Percentiles rank a stretch among this genome's conserved stretches.
Evolutionary conservation across 2,329 filamentous ascomycete species (phyloP).

Genomic region (Pseudogymnoascus verrucosus): DNA sequence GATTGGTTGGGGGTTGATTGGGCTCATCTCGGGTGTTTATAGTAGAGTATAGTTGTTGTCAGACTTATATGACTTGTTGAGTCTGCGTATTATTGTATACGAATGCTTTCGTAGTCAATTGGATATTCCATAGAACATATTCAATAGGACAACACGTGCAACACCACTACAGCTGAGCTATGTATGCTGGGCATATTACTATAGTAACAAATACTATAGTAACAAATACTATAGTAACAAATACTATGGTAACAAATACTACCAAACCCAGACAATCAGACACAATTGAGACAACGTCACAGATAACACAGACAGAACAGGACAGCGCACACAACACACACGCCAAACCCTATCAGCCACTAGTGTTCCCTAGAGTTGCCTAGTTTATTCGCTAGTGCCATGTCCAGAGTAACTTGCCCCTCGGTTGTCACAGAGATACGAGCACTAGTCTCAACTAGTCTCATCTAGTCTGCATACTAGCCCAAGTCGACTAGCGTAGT

Average conservation of each 20-base stretch:
- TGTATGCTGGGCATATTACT: too few relatives aligned
- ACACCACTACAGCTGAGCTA: too few relatives aligned
- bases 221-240: too few relatives aligned
- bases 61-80: neutral
- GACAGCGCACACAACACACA: neutral
- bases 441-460: neutral
- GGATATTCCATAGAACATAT: too few relatives aligned
- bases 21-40: slow-evolving; percentile 1
- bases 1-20: neutral
- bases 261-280: too few relatives aligned
- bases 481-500: neutral
- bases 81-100: too few relatives aligned
- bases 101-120: too few relatives aligned
- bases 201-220: too few relatives aligned
- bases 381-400: neutral
- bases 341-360: neutral
- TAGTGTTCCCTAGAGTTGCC: neutral
- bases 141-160: too few relatives aligned
- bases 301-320: neutral
- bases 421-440: slow-evolving; percentile 5
- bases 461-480: too few relatives aligned
- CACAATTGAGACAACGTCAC: slow-evolving; percentile 1
- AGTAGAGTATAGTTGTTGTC: neutral
- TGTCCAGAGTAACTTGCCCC: neutral
- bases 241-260: too few relatives aligned